Percentiles rank a stretch among this genome's conserved stretches.
Conservation (phyloP, 2,329 filamentous ascomycete genomes). For the Seiridium unicorne region DNA sequence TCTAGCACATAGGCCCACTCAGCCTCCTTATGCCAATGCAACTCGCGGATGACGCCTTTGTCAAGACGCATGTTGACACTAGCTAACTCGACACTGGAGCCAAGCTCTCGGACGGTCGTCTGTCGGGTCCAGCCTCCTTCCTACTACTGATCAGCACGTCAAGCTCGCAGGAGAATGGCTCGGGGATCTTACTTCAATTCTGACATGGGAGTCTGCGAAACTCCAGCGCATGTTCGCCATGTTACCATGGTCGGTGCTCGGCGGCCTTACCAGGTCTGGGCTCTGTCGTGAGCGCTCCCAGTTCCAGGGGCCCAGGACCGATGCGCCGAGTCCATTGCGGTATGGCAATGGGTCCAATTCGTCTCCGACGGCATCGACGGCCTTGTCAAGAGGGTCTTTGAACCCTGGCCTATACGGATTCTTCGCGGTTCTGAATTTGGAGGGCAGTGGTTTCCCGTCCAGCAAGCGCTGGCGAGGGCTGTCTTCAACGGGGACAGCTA, state of each 20-base stretch:
- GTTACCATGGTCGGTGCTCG: constrained; percentile 70
- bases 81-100: constrained; percentile 67
- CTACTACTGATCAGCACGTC: constrained; percentile 29
- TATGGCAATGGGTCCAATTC: constrained; percentile 64
- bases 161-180: background rate
- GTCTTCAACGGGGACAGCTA: constrained; percentile 37
- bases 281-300: constrained; percentile 65
- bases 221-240: constrained; percentile 73
- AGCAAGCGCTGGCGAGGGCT: constrained; percentile 55
- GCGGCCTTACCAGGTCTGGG: constrained; percentile 70
- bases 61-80: constrained; percentile 78
- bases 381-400: constrained; percentile 60
- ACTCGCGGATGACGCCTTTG: constrained; percentile 69
- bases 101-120: constrained; percentile 65
- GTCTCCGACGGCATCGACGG: constrained; percentile 59
- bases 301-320: constrained; percentile 70
- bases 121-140: constrained; percentile 77
- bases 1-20: constrained; percentile 77
- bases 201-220: constrained; percentile 62
- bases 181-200: constrained; percentile 53
- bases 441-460: constrained; percentile 44
- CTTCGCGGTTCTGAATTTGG: constrained; percentile 37
- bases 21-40: constrained; percentile 80
- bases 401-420: constrained; percentile 59
- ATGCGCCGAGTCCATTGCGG: constrained; percentile 62